These are phyloP conservation scores for Escovopsis sp. DNA, from an alignment of 2,329 filamentous ascomycete species.

Conservation along the genomic window DNA sequence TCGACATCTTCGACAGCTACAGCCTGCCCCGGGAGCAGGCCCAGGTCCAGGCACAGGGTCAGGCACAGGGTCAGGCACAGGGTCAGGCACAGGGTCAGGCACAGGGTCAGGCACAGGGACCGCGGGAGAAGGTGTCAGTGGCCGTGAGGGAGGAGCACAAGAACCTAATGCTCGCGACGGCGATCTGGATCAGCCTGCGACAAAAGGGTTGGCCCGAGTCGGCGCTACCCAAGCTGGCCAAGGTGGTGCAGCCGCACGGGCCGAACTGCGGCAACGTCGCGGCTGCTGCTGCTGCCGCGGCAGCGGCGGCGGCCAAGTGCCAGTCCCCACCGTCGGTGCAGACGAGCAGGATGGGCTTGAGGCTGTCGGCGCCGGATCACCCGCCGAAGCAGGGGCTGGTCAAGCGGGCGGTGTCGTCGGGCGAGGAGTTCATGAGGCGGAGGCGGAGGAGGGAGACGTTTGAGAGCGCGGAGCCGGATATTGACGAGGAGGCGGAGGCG, in stretches of 20 bases:
- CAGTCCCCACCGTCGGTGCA: slow-evolving; percentile 7
- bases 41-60: too few species aligned
- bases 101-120: too few species aligned
- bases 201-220: slow-evolving; percentile 21
- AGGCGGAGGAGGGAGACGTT: slow-evolving; percentile 7
- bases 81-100: too few species aligned
- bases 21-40: too few species aligned
- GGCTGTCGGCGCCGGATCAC: not conserved
- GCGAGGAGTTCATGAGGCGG: slow-evolving; percentile 13
- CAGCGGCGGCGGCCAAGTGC: slow-evolving; percentile 1
- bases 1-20: slow-evolving; percentile 58
- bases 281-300: too few species aligned
- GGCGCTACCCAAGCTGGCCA: slow-evolving; percentile 15
- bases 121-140: slow-evolving; percentile 14
- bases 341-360: not conserved
- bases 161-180: slow-evolving; percentile 22
- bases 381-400: slow-evolving; percentile 4
- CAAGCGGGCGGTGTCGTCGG: slow-evolving; percentile 11
- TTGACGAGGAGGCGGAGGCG: not conserved
- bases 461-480: not conserved
- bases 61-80: too few species aligned
- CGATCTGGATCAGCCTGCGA: slow-evolving; percentile 22
- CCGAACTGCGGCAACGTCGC: slow-evolving; percentile 3
- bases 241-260: slow-evolving; percentile 11
- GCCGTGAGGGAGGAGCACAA: slow-evolving; percentile 19